Conservation (phyloP, 2,329 filamentous ascomycete species). For the Epichloe amarillans region DNA sequence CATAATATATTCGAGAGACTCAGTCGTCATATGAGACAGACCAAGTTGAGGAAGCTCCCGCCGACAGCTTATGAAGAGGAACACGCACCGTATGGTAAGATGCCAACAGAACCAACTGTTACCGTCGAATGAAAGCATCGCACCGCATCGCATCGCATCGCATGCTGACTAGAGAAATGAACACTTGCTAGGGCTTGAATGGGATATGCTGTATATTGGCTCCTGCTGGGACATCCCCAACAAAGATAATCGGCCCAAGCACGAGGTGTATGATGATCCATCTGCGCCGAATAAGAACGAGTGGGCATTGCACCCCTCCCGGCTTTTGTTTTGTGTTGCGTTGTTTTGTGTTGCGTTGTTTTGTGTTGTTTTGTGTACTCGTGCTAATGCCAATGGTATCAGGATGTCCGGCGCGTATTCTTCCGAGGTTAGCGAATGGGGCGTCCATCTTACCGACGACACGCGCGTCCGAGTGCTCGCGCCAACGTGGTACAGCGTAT, state of each 20-base stretch:
- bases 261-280: not conserved
- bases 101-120: too few relatives aligned
- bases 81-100: slow-evolving; percentile 1
- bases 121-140: too few relatives aligned
- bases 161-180: too few relatives aligned
- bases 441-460: not conserved
- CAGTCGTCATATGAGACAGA: not conserved
- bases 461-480: not conserved
- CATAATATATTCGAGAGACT: not conserved
- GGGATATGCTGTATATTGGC: slow-evolving; percentile 1
- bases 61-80: not conserved
- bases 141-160: too few relatives aligned
- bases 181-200: not conserved
- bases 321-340: too few relatives aligned
- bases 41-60: not conserved
- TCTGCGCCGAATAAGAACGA: not conserved
- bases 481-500: slow-evolving; percentile 1
- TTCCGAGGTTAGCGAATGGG: not conserved
- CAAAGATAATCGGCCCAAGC: not conserved
- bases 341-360: too few relatives aligned
- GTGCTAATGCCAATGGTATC: not conserved
- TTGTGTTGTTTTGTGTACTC: too few relatives aligned
- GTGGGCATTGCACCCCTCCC: not conserved
- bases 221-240: slow-evolving; percentile 3
- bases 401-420: not conserved